phyloP scores from a whole-genome alignment of 768 basidiomycete species.

The Tulasnella sp. region DNA sequence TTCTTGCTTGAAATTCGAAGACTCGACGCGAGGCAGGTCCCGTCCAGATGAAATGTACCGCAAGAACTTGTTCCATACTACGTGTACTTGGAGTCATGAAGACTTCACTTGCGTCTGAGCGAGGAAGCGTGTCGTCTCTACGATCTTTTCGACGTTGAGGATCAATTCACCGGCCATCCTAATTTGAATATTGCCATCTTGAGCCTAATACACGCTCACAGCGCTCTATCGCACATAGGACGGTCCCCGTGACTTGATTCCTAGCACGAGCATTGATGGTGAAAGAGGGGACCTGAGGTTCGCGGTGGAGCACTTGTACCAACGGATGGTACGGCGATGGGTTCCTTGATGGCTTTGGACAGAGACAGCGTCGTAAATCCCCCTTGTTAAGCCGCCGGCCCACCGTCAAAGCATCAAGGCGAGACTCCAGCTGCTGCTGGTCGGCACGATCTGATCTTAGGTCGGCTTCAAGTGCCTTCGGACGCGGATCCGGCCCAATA shows the following conservation, averaged over 20 bases:
- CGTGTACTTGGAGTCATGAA: too few species aligned
- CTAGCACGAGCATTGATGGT: background rate
- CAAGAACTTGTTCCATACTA: too few species aligned
- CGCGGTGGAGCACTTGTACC: background rate
- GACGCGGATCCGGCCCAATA: background rate
- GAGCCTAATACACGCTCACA: background rate
- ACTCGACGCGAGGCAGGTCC: too few species aligned
- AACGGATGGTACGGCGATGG: background rate
- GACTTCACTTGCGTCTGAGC: too few species aligned
- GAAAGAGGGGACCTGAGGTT: background rate
- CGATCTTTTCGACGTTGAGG: background rate
- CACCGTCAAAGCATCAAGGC: background rate
- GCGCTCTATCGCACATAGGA: background rate
- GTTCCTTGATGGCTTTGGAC: too few species aligned
- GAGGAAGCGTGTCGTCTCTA: too few species aligned
- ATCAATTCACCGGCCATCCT: background rate
- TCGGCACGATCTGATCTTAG: background rate
- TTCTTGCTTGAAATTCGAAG: too few species aligned
- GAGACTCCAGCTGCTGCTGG: background rate
- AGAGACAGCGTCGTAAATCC: background rate
- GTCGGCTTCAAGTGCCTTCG: background rate
- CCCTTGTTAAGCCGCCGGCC: background rate
- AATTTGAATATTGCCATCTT: background rate
- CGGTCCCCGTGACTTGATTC: background rate
- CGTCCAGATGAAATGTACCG: too few species aligned